phyloP scores from a whole-genome alignment of 495 filamentous ascomycete species.

The Aspergillus indologenus region DNA sequence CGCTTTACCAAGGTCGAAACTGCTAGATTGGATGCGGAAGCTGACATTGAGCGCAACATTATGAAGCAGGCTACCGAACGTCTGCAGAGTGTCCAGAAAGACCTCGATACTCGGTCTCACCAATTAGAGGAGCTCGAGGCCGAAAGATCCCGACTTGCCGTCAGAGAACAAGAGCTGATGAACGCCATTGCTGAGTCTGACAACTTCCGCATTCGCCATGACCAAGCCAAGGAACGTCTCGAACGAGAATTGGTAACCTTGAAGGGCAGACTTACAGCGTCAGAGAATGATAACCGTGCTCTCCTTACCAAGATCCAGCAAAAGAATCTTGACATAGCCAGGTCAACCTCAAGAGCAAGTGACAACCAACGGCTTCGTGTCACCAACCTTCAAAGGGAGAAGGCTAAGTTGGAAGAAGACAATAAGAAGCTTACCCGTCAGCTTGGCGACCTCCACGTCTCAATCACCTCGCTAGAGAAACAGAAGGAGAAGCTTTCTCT shows the following conservation, averaged over 20 bases:
- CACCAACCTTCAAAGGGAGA: conserved; percentile 75
- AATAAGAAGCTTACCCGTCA: conserved; percentile 77
- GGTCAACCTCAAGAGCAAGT: conserved; percentile 80
- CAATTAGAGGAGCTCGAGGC: conserved; percentile 70
- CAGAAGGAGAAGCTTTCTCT: conserved; percentile 92
- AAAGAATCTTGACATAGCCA: conserved; percentile 94
- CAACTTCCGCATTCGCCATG: conserved; percentile 78
- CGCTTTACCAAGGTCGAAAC: conserved; percentile 81
- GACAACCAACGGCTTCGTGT: conserved; percentile 82
- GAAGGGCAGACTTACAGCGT: conserved; percentile 85
- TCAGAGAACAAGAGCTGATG: conserved; percentile 75
- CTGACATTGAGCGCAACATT: conserved; percentile 74
- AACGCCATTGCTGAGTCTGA: conserved; percentile 85
- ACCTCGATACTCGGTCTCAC: conserved; percentile 69
- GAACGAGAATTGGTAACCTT: conserved; percentile 91
- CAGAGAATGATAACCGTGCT: conserved; percentile 95
- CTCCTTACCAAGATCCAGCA: conserved; percentile 95
- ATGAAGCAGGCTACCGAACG: conserved; percentile 77
- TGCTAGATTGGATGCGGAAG: conserved; percentile 77
- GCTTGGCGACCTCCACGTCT: conserved; percentile 81
- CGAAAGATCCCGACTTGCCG: conserved; percentile 69
- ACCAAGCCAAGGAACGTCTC: conserved; percentile 88
- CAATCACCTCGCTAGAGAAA: conserved; percentile 84
- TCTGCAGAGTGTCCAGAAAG: conserved; percentile 70
- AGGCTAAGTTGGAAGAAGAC: conserved; percentile 78